phyloP scores from a whole-genome alignment of 2,329 filamentous ascomycete genomes.

The Colletotrichum echinochloae region DNA sequence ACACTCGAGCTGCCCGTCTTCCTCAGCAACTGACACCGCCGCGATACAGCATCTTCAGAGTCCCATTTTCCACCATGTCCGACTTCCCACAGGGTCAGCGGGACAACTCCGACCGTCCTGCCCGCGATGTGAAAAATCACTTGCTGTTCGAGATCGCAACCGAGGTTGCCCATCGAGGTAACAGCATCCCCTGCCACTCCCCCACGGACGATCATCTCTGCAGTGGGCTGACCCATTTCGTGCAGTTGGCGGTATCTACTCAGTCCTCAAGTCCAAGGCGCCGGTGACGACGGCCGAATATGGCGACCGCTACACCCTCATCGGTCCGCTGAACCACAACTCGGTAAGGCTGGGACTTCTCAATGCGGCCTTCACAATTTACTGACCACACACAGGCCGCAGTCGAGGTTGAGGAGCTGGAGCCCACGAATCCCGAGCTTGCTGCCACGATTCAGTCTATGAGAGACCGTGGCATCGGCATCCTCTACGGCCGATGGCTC shows the following conservation, averaged over 20 bases:
- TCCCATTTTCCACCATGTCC: conserved; percentile 21
- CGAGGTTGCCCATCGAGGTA: conserved; percentile 96
- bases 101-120: conserved; percentile 41
- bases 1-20: not conserved
- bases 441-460: conserved; percentile 89
- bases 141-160: conserved; percentile 97
- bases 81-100: conserved; percentile 31
- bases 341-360: conserved; percentile 71
- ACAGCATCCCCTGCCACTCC: conserved; percentile 52
- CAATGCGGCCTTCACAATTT: not conserved
- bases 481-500: conserved; percentile 95
- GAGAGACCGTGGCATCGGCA: conserved; percentile 89
- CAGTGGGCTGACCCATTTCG: conserved; percentile 44
- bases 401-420: conserved; percentile 96
- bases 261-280: conserved; percentile 98
- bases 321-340: conserved; percentile 91
- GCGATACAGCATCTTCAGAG: conserved; percentile 21
- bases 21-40: conserved; percentile 8
- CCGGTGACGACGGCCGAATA: conserved; percentile 98
- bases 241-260: conserved; percentile 96
- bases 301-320: conserved; percentile 95
- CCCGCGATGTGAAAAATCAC: conserved; percentile 90
- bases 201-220: conserved; percentile 26
- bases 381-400: conserved; percentile 73
- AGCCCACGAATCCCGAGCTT: conserved; percentile 84